Evolutionary conservation across 495 filamentous ascomycete species (phyloP), one percentile per base, ranked within the genome.

Genomic region (Xylona heveae): DNA sequence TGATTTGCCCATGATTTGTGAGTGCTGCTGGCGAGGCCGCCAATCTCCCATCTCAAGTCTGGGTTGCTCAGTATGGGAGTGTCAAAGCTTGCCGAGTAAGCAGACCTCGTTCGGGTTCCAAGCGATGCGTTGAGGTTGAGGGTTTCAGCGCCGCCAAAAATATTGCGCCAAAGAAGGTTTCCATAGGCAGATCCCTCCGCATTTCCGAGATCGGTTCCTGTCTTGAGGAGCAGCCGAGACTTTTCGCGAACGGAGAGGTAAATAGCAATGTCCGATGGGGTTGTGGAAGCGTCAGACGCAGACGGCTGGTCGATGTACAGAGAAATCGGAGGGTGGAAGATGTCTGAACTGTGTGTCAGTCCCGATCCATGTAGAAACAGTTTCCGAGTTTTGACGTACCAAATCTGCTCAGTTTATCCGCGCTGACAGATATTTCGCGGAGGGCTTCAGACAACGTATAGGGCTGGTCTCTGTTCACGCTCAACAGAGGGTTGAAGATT

Each of bases 91-190:
- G 78, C 74, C 42, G 78, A 74, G 54, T 93, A 95, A 17, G 84
- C 74, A 9, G 80, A 83, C 21, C 82, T 61, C 9, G 88, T 94
- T 19, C 88, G 66, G 21, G 83, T 93, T 17, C 88, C 88, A 18
- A 83, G 52, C 1, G 79, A 77, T 10, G 80, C 84, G 44, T 88
- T 81, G 28, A 90, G 49, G 39, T 68, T 76, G 34, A 95, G 51
- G n/a, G 68, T 71, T 53, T 97, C 88, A 10, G 88, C 84, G 17
- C 90, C 90, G 24, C 88, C 88, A 45, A 95, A 84, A 25, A 97
- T 64, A 54, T 97, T 97, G 29, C 90, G 74, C 51, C 77, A 69
- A 8, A 78, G 61, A 19, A 77, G 61, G 34, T 84, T 79, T 34
- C 77, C 66, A 48, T 91, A 93, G 1, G 85, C 85, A 3, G 78